Evolutionary conservation across 1,284 basidiomycete genomes (phyloP).

Genomic region (Trametes hirsuta): DNA sequence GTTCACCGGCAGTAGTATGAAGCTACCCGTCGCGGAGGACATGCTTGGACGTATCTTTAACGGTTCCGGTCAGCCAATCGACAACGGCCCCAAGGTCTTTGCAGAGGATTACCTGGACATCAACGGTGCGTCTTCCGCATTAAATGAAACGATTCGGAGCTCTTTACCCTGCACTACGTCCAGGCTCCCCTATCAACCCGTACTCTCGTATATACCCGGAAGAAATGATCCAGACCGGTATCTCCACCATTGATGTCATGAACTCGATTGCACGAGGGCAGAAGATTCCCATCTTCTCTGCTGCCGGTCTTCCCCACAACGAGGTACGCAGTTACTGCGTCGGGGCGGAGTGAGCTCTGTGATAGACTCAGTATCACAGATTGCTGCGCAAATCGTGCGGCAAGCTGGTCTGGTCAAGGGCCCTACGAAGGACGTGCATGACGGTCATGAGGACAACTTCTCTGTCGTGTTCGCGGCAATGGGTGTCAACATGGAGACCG

Average conservation of each 20-base stretch:
- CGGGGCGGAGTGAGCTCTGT: constrained; percentile 21
- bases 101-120: constrained; percentile 99
- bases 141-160: constrained; percentile 2
- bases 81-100: constrained; percentile 98
- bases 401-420: constrained; percentile 97
- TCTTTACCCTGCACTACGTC: not conserved
- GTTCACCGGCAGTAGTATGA: constrained; percentile 98
- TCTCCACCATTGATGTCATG: constrained; percentile 98
- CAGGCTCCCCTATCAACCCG: constrained; percentile 98
- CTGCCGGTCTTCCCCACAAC: constrained; percentile 98
- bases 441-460: constrained; percentile 99
- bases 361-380: constrained; percentile 51
- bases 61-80: constrained; percentile 97
- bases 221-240: constrained; percentile 99
- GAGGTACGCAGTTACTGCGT: constrained; percentile 60
- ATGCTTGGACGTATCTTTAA: constrained; percentile 99
- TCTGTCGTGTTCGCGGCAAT: constrained; percentile 99
- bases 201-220: constrained; percentile 99
- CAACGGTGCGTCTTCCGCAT: constrained; percentile 69
- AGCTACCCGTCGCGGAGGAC: constrained; percentile 98
- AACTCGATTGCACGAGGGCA: constrained; percentile 99
- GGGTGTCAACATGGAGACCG: constrained; percentile 99
- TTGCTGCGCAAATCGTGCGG: constrained; percentile 99
- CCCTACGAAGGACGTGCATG: constrained; percentile 95
- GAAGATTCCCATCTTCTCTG: constrained; percentile 99